A percentile compares a stretch with the other conserved stretches of the same genome.
Evolutionary conservation across 2,329 filamentous ascomycete genomes (phyloP).

Genomic region (Colletotrichum aenigma): DNA sequence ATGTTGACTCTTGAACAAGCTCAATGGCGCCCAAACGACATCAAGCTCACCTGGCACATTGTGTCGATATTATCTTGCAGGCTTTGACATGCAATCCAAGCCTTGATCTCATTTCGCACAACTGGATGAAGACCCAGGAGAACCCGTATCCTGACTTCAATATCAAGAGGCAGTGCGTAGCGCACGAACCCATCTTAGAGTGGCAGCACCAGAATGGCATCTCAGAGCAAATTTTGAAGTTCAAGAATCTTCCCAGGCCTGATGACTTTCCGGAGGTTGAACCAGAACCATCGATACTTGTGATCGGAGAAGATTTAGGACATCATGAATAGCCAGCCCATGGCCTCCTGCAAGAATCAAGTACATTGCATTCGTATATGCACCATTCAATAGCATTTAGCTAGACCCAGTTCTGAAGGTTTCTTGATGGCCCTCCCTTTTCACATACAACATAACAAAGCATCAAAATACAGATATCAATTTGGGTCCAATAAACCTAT

Average conservation of each 20-base stretch:
- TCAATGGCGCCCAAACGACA: slow-evolving; percentile 9
- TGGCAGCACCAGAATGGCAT: slow-evolving; percentile 10
- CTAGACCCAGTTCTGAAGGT: too few species aligned
- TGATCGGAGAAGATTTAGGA: neutral
- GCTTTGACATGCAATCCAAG: slow-evolving; percentile 7
- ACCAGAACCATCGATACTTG: neutral
- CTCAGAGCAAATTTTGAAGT: slow-evolving; percentile 3
- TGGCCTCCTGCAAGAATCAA: too few species aligned
- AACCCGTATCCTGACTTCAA: slow-evolving; percentile 17
- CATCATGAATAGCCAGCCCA: too few species aligned
- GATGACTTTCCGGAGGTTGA: neutral
- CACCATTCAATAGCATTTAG: too few species aligned
- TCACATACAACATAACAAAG: too few species aligned
- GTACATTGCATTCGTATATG: too few species aligned
- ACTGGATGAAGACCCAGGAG: slow-evolving; percentile 14
- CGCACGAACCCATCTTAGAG: neutral
- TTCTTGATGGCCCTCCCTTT: too few species aligned
- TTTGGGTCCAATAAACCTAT: too few species aligned
- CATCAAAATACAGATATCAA: too few species aligned
- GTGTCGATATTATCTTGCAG: slow-evolving; percentile 6
- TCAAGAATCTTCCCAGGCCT: slow-evolving; percentile 2
- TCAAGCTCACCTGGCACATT: slow-evolving; percentile 4
- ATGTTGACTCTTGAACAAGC: too few species aligned
- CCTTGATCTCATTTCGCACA: slow-evolving; percentile 6
- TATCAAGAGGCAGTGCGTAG: slow-evolving; percentile 14